Conservation (phyloP, 106 monocot genomes). For the Dactylorhiza incarnata region DNA sequence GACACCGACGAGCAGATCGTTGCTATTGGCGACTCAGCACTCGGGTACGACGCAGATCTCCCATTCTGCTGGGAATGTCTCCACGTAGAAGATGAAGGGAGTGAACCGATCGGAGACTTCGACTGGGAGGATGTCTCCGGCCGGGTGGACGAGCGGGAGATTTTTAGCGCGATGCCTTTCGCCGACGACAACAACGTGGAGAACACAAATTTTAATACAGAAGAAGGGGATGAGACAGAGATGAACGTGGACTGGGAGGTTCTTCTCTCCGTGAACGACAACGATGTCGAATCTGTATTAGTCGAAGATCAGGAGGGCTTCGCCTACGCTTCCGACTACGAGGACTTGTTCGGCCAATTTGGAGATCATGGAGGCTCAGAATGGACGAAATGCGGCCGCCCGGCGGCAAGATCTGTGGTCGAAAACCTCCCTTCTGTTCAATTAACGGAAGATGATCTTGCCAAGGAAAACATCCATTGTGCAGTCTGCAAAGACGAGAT, state of each 20-base stretch:
- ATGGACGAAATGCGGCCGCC: conserved; percentile 41
- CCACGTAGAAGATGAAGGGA: conserved; percentile 30
- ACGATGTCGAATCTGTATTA: conserved; percentile 20
- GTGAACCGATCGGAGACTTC: conserved; percentile 40
- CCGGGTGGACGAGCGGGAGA: conserved; percentile 20
- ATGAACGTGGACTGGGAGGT: conserved; percentile 43
- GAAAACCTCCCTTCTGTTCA: conserved; percentile 52
- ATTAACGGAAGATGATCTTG: conserved; percentile 33
- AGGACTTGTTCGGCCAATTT: conserved; percentile 64
- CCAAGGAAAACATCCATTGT: conserved; percentile 26
- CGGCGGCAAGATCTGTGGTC: conserved; percentile 58
- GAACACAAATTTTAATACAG: not conserved
- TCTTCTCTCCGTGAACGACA: not conserved
- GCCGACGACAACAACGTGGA: not conserved
- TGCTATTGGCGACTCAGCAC: conserved; percentile 10
- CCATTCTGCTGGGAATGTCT: conserved; percentile 60
- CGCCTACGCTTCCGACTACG: conserved; percentile 48
- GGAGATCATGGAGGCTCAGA: conserved; percentile 27
- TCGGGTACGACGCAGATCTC: conserved; percentile 4
- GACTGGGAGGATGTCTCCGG: conserved; percentile 83
- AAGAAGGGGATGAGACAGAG: conserved; percentile 7
- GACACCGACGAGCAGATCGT: conserved; percentile 44
- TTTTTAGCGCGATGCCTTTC: not conserved
- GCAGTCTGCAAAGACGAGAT: conserved; percentile 83
- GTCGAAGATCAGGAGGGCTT: conserved; percentile 55